A percentile compares a stretch with the other conserved stretches of the same genome.
These are phyloP conservation scores for Endotrypanum monterogeii DNA, from an alignment of 208 protist genomes.

Conservation along the genomic window DNA sequence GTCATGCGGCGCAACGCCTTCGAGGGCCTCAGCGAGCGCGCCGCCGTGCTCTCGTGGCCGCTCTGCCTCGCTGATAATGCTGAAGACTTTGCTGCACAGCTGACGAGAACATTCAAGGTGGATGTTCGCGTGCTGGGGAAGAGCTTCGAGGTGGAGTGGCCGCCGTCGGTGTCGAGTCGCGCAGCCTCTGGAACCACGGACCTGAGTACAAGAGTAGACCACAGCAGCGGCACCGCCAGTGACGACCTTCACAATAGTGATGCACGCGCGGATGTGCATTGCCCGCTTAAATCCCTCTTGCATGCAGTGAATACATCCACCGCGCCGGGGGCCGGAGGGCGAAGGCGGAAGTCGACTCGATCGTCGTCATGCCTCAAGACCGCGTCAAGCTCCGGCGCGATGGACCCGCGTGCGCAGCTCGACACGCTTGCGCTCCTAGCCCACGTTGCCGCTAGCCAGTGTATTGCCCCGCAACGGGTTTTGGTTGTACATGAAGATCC, in stretches of 20 bases:
- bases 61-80: constrained; percentile 64
- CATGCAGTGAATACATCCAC: neutral
- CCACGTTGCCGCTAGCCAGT: constrained; percentile 62
- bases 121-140: constrained; percentile 70
- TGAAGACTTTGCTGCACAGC: constrained; percentile 39
- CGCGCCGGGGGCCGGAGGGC: neutral
- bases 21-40: constrained; percentile 71
- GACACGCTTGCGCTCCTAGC: constrained; percentile 65
- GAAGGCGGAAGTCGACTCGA: neutral
- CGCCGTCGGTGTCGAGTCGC: constrained; percentile 4
- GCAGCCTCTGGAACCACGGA: neutral
- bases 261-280: neutral
- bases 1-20: constrained; percentile 62
- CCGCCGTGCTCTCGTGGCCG: constrained; percentile 77
- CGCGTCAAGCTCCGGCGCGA: neutral
- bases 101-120: constrained; percentile 72
- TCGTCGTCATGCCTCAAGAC: neutral
- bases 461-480: constrained; percentile 62
- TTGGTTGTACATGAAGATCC: constrained; percentile 65
- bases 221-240: neutral
- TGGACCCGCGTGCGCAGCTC: constrained; percentile 11
- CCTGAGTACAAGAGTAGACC: neutral
- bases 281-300: constrained; percentile 17
- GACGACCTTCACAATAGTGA: too few relatives aligned
- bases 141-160: constrained; percentile 52